Evolutionary conservation across 257 asterid genomes (phyloP).

Genomic region (Solanum bulbocastanum): DNA sequence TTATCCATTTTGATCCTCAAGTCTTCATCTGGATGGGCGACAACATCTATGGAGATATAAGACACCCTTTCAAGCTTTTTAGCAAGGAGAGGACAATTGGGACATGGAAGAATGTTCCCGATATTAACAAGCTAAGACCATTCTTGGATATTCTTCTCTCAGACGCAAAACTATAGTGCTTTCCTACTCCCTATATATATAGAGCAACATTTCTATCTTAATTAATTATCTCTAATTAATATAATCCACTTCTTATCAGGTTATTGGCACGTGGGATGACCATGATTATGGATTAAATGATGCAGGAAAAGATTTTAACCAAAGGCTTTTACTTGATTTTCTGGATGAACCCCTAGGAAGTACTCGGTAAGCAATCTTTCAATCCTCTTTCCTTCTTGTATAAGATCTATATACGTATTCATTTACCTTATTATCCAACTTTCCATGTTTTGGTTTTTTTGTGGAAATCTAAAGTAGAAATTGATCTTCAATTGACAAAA

Average conservation of each 20-base stretch:
- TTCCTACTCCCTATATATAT: no score
- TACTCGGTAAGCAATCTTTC: no score
- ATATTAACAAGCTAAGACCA: slow-evolving; percentile 7
- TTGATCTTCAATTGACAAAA: background rate
- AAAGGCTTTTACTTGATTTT: slow-evolving; percentile 22
- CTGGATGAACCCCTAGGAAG: slow-evolving; percentile 21
- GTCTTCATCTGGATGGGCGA: slow-evolving; percentile 26
- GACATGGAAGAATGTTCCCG: slow-evolving; percentile 21
- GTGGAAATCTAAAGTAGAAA: background rate
- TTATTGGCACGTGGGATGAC: slow-evolving; percentile 28
- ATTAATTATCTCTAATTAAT: background rate
- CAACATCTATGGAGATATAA: slow-evolving; percentile 20
- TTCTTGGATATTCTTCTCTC: slow-evolving; percentile 15
- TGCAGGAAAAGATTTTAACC: slow-evolving; percentile 30
- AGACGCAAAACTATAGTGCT: slow-evolving; percentile 5
- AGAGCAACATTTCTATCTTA: no score
- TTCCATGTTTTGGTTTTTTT: background rate
- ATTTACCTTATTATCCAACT: background rate
- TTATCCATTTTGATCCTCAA: slow-evolving; percentile 14
- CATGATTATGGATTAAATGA: slow-evolving; percentile 26
- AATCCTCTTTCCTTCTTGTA: no score
- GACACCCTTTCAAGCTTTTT: slow-evolving; percentile 17
- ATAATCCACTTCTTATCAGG: background rate
- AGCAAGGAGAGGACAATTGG: slow-evolving; percentile 26
- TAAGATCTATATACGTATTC: no score